Conservation (phyloP, 352 stramenopile genomes). For the Globisporangium apiculatum region DNA sequence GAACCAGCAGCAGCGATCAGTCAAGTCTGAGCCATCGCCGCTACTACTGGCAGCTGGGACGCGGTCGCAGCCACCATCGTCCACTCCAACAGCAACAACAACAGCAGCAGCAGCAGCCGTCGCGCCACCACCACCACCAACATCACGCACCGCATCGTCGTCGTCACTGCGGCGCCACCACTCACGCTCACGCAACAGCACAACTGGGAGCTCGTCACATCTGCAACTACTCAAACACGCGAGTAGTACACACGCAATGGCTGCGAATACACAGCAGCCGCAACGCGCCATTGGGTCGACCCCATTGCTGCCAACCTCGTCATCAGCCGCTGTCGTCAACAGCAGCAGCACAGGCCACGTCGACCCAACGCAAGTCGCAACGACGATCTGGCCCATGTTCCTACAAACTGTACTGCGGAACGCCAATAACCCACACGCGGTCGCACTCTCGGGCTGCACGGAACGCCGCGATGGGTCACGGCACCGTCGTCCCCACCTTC, state of each 20-base stretch:
- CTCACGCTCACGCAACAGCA: conserved; percentile 9
- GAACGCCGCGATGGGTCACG: not conserved
- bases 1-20: conserved; percentile 1
- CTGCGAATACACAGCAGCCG: no score
- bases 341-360: conserved; percentile 4
- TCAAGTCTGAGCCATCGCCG: not conserved
- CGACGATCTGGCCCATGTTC: conserved; percentile 13
- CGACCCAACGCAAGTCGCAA: conserved; percentile 3
- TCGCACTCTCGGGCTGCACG: conserved; percentile 9
- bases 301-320: no score
- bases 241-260: not conserved
- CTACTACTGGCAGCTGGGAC: no score
- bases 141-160: not conserved
- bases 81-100: not conserved
- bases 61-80: not conserved
- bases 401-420: conserved; percentile 13
- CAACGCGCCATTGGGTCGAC: no score
- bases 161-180: not conserved
- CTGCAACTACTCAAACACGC: not conserved
- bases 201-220: conserved; percentile 10
- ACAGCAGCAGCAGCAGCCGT: not conserved
- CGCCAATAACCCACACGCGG: conserved; percentile 5
- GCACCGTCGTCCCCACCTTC: not conserved
- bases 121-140: no score
- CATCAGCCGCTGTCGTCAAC: not conserved